Conservation (phyloP, 345 rosid species). For the Clausena lansium region DNA sequence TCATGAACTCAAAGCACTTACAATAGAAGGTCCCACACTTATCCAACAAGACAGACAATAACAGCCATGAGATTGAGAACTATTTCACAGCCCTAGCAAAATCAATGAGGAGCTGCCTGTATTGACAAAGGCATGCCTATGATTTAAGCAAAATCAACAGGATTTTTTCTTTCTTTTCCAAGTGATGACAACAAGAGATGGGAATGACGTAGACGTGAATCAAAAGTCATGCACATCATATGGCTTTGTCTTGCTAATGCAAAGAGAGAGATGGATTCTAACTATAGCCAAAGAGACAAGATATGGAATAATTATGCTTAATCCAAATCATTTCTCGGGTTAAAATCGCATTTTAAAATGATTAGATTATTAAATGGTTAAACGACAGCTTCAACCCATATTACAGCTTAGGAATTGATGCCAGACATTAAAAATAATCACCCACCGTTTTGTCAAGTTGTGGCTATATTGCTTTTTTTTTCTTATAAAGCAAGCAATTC, state of each 20-base stretch:
- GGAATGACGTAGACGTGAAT: no score
- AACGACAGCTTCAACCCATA: no score
- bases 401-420: no score
- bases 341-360: no score
- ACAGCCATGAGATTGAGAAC: slow-evolving; percentile 5
- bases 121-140: no score
- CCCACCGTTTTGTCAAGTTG: no score
- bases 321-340: not conserved
- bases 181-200: not conserved
- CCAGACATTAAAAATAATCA: no score
- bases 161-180: not conserved
- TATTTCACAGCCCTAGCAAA: not conserved
- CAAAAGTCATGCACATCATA: not conserved
- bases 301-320: not conserved
- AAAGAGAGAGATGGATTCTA: not conserved
- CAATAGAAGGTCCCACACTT: not conserved
- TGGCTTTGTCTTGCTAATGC: not conserved
- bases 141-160: not conserved
- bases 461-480: no score
- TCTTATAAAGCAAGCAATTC: not conserved
- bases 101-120: not conserved
- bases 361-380: no score
- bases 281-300: not conserved
- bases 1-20: not conserved
- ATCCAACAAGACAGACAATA: not conserved